These are phyloP conservation scores for Botryotinia calthae DNA, from an alignment of 2,329 filamentous ascomycete genomes.

Conservation along the genomic window DNA sequence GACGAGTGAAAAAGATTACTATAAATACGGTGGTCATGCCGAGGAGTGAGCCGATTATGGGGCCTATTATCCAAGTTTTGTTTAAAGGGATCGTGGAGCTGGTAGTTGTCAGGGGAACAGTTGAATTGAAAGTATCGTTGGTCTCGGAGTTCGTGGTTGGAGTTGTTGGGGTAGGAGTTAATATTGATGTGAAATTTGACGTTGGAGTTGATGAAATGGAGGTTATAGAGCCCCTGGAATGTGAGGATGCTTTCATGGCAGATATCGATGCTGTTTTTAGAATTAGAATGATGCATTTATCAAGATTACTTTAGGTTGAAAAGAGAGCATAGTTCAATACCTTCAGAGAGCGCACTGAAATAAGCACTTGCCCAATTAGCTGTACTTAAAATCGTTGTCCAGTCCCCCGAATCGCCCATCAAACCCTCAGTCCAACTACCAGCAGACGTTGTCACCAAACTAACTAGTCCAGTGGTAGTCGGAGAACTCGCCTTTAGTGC, in stretches of 20 bases:
- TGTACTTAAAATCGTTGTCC: conserved; percentile 19
- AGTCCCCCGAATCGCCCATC: conserved; percentile 3
- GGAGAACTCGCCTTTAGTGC: not conserved
- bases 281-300: not conserved
- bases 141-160: not conserved
- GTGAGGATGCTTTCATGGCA: conserved; percentile 2
- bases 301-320: not conserved
- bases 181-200: not conserved
- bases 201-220: not conserved
- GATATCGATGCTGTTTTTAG: conserved; percentile 1
- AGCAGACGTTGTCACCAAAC: not conserved
- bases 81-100: conserved; percentile 21
- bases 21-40: conserved; percentile 32
- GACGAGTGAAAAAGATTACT: conserved; percentile 33
- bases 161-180: not conserved
- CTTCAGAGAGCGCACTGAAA: conserved; percentile 18
- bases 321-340: not conserved
- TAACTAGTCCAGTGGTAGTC: not conserved
- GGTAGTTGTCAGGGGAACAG: not conserved
- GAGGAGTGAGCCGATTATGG: conserved; percentile 31
- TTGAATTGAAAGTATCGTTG: not conserved
- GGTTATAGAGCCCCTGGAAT: not conserved
- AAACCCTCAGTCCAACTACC: conserved; percentile 8
- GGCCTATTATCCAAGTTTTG: conserved; percentile 33
- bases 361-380: conserved; percentile 22